A percentile compares a stretch with the other conserved stretches of the same genome.
phyloP scores from a whole-genome alignment of 306 rosid species.

The Cercis canadensis region DNA sequence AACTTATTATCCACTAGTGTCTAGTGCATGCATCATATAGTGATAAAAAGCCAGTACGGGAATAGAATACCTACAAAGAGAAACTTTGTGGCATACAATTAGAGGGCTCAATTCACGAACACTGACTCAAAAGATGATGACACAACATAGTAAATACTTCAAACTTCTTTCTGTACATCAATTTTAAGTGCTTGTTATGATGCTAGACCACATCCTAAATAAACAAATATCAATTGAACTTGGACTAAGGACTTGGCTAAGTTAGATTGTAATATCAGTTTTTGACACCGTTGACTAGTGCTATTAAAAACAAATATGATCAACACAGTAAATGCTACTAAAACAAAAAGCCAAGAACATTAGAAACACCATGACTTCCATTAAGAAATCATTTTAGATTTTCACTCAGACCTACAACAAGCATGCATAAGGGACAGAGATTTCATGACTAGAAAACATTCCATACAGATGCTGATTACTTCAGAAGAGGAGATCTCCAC shows the following conservation, averaged over 20 bases:
- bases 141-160: background rate
- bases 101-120: constrained; percentile 11
- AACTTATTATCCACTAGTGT: constrained; percentile 21
- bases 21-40: constrained; percentile 5
- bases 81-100: constrained; percentile 5
- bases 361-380: constrained; percentile 15
- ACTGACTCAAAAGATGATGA: background rate
- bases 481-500: constrained; percentile 24
- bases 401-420: constrained; percentile 23
- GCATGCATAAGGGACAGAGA: constrained; percentile 18
- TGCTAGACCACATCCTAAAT: constrained; percentile 27
- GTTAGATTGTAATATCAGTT: constrained; percentile 21
- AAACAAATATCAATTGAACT: background rate
- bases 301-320: background rate
- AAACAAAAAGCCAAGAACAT: constrained; percentile 16
- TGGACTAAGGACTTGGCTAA: constrained; percentile 12
- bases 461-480: constrained; percentile 29
- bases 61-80: constrained; percentile 1
- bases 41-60: constrained; percentile 8
- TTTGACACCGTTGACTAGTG: constrained; percentile 1
- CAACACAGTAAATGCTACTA: background rate
- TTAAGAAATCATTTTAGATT: background rate
- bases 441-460: too few relatives aligned
- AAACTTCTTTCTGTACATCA: constrained; percentile 4
- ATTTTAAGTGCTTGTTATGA: constrained; percentile 7